Conservation (phyloP, 345 rosid species). For the Sonneratia caseolaris region DNA sequence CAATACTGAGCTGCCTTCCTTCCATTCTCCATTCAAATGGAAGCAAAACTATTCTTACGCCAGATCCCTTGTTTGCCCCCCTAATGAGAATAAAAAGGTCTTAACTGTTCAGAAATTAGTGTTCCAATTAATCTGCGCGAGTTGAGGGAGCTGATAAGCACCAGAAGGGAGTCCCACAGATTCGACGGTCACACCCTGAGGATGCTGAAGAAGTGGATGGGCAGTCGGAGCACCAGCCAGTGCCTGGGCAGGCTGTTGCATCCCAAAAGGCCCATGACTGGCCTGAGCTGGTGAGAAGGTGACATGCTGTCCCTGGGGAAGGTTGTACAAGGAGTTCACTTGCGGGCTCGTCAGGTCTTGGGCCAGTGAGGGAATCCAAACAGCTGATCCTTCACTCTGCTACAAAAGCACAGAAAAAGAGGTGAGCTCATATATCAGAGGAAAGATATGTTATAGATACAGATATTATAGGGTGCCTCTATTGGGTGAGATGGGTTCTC, state of each 20-base stretch:
- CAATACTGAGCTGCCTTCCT: no score
- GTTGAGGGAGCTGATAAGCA: conserved; percentile 50
- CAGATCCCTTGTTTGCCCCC: not conserved
- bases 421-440: not conserved
- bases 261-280: conserved; percentile 47
- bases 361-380: conserved; percentile 45
- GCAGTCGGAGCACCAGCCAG: conserved; percentile 33
- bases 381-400: conserved; percentile 58
- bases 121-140: conserved; percentile 38
- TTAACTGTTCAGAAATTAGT: conserved; percentile 24
- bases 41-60: no score
- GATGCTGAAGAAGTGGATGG: conserved; percentile 34
- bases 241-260: conserved; percentile 48
- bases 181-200: conserved; percentile 35
- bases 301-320: conserved; percentile 59
- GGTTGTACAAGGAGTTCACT: conserved; percentile 47
- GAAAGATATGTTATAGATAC: no score
- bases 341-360: conserved; percentile 59
- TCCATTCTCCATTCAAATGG: no score
- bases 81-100: not conserved
- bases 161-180: conserved; percentile 28
- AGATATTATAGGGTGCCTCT: no score
- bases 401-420: conserved; percentile 7
- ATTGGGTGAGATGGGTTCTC: not conserved
- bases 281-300: conserved; percentile 50